Conservation (phyloP, 1,284 basidiomycete genomes). For the Wallemia mellicola region DNA sequence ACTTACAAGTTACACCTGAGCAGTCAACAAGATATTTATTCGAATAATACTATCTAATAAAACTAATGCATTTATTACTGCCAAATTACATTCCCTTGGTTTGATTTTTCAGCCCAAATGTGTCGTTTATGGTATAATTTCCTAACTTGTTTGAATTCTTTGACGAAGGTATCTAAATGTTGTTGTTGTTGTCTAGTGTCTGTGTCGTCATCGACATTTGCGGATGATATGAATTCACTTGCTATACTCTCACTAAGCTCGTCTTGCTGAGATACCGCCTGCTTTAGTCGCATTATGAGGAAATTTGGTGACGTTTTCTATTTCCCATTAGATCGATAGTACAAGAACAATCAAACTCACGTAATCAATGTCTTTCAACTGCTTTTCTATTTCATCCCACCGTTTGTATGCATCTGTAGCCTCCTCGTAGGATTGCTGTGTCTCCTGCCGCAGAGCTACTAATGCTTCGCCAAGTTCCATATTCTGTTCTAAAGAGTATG, state of each 20-base stretch:
- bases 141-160: conserved; percentile 51
- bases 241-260: conserved; percentile 55
- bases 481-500: conserved; percentile 28
- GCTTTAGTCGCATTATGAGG: conserved; percentile 49
- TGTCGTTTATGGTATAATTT: conserved; percentile 67
- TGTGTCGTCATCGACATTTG: background rate
- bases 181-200: conserved; percentile 5
- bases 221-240: conserved; percentile 28
- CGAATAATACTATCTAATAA: background rate
- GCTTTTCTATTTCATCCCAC: conserved; percentile 56
- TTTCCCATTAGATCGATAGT: too few species aligned
- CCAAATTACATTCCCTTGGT: conserved; percentile 54
- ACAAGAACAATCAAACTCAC: conserved; percentile 21
- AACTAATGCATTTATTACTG: background rate
- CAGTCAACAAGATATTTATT: background rate
- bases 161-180: conserved; percentile 49
- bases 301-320: conserved; percentile 18
- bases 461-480: conserved; percentile 39
- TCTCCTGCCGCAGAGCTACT: conserved; percentile 40
- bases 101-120: conserved; percentile 64
- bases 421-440: conserved; percentile 51
- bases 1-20: background rate
- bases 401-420: conserved; percentile 44
- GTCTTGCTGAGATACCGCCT: conserved; percentile 62
- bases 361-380: conserved; percentile 60